Evolutionary conservation across 495 filamentous ascomycete genomes (phyloP).

Genomic region (Parathielavia hyrcaniae): DNA sequence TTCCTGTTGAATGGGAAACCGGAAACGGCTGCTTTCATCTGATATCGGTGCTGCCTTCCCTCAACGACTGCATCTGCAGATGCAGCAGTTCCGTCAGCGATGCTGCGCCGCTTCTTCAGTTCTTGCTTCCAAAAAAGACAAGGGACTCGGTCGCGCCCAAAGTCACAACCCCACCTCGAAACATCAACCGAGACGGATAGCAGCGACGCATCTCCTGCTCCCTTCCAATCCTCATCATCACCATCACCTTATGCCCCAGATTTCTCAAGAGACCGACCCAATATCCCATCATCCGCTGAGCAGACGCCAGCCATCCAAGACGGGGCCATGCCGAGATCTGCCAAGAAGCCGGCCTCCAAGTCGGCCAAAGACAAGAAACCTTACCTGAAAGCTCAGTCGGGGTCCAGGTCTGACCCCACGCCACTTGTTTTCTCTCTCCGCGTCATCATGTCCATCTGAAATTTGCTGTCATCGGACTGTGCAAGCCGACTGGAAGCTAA

Average conservation of each 20-base stretch:
- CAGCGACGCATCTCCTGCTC: constrained; percentile 13
- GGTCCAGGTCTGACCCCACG: constrained; percentile 5
- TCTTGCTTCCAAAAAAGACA: constrained; percentile 28
- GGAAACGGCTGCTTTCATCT: background rate
- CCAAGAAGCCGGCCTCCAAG: constrained; percentile 14
- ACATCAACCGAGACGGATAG: constrained; percentile 25
- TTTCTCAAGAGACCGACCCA: background rate
- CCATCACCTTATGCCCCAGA: constrained; percentile 2
- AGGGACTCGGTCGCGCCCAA: constrained; percentile 7
- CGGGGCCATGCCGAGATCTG: constrained; percentile 11
- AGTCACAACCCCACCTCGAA: constrained; percentile 17
- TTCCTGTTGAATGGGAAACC: background rate
- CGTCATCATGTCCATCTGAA: too few species aligned
- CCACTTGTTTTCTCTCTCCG: background rate
- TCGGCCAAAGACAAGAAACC: constrained; percentile 7
- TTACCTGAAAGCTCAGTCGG: background rate
- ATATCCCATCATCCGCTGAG: background rate
- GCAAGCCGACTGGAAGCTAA: background rate
- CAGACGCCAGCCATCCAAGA: background rate
- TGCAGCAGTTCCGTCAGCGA: constrained; percentile 11
- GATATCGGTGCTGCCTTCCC: background rate
- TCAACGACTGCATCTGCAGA: background rate
- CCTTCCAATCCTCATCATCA: too few species aligned
- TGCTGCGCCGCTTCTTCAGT: constrained; percentile 25
- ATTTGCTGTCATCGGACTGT: too few species aligned